A percentile compares a stretch with the other conserved stretches of the same genome.
Evolutionary conservation across 176 grass and related monocot species (phyloP).

Genomic region (Ensete ventricosum): DNA sequence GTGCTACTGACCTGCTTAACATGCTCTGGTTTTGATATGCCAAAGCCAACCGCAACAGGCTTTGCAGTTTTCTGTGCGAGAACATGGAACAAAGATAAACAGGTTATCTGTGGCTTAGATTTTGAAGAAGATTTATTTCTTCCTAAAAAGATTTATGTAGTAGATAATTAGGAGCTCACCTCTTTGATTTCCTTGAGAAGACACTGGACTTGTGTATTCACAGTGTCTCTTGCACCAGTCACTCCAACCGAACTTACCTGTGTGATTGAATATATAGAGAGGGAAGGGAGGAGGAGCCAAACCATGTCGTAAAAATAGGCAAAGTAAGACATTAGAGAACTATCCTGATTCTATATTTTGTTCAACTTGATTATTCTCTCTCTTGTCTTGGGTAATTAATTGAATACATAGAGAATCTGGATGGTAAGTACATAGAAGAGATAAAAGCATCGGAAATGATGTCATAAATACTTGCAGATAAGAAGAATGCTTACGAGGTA

Average conservation of each 20-base stretch:
- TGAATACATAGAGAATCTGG: too few species aligned
- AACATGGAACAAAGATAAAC: not conserved
- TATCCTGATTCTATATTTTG: not conserved
- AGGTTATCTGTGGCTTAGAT: not conserved
- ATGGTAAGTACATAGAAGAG: not conserved
- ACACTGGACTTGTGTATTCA: slow-evolving; percentile 2
- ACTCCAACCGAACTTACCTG: slow-evolving; percentile 24
- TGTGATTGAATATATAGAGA: too few species aligned
- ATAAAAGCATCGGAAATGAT: not conserved
- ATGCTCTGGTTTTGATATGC: slow-evolving; percentile 24
- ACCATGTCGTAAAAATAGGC: not conserved
- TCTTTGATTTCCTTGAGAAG: slow-evolving; percentile 20
- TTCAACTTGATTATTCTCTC: too few species aligned
- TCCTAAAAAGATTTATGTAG: not conserved
- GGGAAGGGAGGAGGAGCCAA: not conserved
- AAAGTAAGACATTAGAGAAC: not conserved
- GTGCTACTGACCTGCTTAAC: slow-evolving; percentile 1
- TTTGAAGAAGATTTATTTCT: not conserved
- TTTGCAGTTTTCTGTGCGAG: slow-evolving; percentile 2
- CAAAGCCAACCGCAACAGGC: slow-evolving; percentile 20
- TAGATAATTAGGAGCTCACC: not conserved
- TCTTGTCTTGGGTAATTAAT: too few species aligned
- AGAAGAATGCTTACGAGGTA: slow-evolving; percentile 16
- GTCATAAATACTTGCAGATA: not conserved
- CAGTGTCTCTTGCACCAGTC: not conserved